A percentile compares a stretch with the other conserved stretches of the same genome.
Evolutionary conservation across 352 stramenopile species (phyloP).

Genomic region (Phytophthora pseudosyringae): DNA sequence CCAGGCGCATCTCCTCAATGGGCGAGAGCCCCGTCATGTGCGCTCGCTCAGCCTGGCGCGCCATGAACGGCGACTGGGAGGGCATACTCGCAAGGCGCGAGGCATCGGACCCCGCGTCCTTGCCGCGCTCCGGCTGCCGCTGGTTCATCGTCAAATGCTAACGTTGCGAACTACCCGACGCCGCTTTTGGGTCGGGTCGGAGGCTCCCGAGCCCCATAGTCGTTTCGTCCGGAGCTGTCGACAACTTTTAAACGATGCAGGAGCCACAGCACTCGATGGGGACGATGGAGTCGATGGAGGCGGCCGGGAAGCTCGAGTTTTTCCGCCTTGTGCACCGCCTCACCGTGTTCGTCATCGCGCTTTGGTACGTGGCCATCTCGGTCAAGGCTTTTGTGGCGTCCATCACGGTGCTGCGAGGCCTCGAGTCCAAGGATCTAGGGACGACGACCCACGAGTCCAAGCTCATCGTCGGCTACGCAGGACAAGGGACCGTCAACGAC

Average conservation of each 20-base stretch:
- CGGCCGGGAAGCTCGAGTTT: constrained; percentile 4
- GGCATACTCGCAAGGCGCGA: constrained; percentile 24
- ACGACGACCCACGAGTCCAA: constrained; percentile 11
- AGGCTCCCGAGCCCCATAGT: not conserved
- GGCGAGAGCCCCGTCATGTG: constrained; percentile 81
- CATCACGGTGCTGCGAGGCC: constrained; percentile 25
- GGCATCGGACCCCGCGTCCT: constrained; percentile 13
- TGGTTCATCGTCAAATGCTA: constrained; percentile 16
- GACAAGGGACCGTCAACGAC: constrained; percentile 27
- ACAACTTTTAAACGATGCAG: not conserved
- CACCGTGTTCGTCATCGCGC: constrained; percentile 22
- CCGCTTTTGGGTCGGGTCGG: too few relatives aligned
- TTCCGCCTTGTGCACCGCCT: constrained; percentile 24
- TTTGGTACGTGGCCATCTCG: constrained; percentile 36
- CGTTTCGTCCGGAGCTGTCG: constrained; percentile 3
- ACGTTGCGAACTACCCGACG: not conserved
- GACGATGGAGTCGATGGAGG: constrained; percentile 12
- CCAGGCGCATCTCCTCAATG: constrained; percentile 85
- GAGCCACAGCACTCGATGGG: constrained; percentile 2
- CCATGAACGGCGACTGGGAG: constrained; percentile 74
- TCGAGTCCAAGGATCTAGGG: constrained; percentile 28
- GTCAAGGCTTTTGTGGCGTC: constrained; percentile 14
- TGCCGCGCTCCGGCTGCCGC: constrained; percentile 11
- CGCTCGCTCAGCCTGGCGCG: constrained; percentile 67
- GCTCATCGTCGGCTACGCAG: constrained; percentile 42